Base-by-base conservation (phyloP, 306 rosid species). In the Cucurbita pepo region DNA sequence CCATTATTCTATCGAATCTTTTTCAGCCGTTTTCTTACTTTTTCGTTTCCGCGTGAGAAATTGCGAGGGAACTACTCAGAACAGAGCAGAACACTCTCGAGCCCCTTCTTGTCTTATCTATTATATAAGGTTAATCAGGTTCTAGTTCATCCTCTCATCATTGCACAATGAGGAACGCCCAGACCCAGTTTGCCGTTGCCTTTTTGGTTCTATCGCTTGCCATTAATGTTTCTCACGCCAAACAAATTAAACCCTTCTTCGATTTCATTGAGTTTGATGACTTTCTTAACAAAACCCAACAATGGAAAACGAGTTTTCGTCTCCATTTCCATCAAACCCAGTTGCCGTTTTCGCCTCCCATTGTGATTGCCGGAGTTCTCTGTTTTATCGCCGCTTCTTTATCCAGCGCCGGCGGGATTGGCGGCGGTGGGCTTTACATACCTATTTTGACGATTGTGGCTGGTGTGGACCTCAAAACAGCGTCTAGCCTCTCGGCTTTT, bases 331-430 rank as follows among this genome's bases (percentile, higher is more conserved):
- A 77, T 3, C 86, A 79, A 44, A 37, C 82, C 75, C 80, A 79
- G 4, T 37, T 85, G 1, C 51, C 77, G 41, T 30, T 85, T 4
- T 55, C 90, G n/a, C 61, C 65, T 38, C 82, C 81, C 52, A 10
- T 82, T 72, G 69, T 81, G 5, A n/a, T 83, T 0, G 83, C 93
- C 7, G 91, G 82, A 15, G 62, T 77, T 13, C 64, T 90, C 2
- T 87, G 88, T 79, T 90, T 90, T 79, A 43, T 88, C 9, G 93
- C 96, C 53, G 79, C 96, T 57, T 86, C 93, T 21, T 77, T 90
- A 60, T 90, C 96, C n/a, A 87, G 96, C 75, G 93, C 96, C 3
- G 89, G 95, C 41, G 96, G 97, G 64, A 82, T 92, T 34, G 97
- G 96, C 5, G 97, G 95, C 22, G 96, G 97, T 3, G 96, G 97